These are phyloP conservation scores for Penicillium ucsense DNA, from an alignment of 495 filamentous ascomycete species.

Conservation along the genomic window DNA sequence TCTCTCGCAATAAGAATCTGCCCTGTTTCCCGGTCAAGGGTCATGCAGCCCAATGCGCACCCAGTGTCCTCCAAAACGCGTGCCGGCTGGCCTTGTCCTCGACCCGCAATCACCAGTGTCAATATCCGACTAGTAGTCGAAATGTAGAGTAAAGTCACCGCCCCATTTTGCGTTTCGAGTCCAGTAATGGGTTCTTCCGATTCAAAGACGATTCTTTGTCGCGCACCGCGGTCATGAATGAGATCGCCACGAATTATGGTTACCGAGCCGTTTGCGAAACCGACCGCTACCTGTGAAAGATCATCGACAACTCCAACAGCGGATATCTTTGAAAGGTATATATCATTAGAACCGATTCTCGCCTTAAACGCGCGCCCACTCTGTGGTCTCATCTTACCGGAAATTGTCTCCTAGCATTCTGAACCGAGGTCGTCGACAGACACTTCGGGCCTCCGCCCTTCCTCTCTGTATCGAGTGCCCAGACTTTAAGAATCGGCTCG, in stretches of 20 bases:
- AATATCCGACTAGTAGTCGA: constrained; percentile 84
- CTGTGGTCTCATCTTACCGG: constrained; percentile 42
- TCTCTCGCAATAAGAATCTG: constrained; percentile 86
- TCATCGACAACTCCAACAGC: constrained; percentile 80
- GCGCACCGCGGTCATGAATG: constrained; percentile 91
- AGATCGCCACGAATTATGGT: constrained; percentile 89
- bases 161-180: constrained; percentile 45
- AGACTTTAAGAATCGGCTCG: constrained; percentile 86
- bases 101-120: constrained; percentile 74
- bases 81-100: constrained; percentile 81
- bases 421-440: constrained; percentile 70
- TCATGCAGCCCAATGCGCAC: constrained; percentile 89
- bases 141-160: constrained; percentile 76
- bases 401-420: constrained; percentile 88
- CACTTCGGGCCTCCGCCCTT: constrained; percentile 85
- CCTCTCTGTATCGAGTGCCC: constrained; percentile 92
- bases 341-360: too few species aligned
- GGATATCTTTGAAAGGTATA: constrained; percentile 52
- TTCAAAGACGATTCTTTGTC: constrained; percentile 91
- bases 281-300: constrained; percentile 83
- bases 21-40: constrained; percentile 62
- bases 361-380: too few species aligned
- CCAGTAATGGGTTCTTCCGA: constrained; percentile 95
- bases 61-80: constrained; percentile 79
- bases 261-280: constrained; percentile 92